Evolutionary conservation across 495 filamentous ascomycete species (phyloP).

Genomic region (Venustampulla echinocandica): DNA sequence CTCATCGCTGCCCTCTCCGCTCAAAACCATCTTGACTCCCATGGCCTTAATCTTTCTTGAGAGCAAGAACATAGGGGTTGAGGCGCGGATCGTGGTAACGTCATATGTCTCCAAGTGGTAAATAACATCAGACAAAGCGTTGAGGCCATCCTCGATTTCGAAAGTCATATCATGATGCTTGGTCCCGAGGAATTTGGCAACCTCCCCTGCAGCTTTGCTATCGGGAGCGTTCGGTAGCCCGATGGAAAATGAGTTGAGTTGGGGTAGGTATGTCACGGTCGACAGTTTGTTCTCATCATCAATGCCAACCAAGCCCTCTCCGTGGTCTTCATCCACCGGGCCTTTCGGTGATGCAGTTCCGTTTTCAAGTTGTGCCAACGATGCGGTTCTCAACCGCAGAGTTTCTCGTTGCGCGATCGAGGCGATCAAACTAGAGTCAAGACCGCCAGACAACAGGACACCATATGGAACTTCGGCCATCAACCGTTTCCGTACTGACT

Average conservation of each 20-base stretch:
- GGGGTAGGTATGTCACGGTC: conserved; percentile 83
- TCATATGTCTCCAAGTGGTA: conserved; percentile 97
- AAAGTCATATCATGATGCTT: conserved; percentile 98
- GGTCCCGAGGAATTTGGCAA: conserved; percentile 91
- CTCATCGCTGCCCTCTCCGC: conserved; percentile 92
- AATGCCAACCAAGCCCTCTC: conserved; percentile 78
- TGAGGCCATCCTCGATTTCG: conserved; percentile 90
- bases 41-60: conserved; percentile 98
- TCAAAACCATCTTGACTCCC: conserved; percentile 98
- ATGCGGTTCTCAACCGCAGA: conserved; percentile 56
- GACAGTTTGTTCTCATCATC: conserved; percentile 83
- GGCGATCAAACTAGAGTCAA: conserved; percentile 92
- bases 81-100: conserved; percentile 96
- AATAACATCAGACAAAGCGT: conserved; percentile 93
- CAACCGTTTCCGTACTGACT: conserved; percentile 86
- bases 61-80: conserved; percentile 96
- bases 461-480: conserved; percentile 99
- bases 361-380: conserved; percentile 31
- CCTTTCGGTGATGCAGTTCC: conserved; percentile 25
- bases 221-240: conserved; percentile 87
- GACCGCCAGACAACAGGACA: conserved; percentile 86
- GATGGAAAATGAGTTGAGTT: conserved; percentile 97
- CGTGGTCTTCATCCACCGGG: conserved; percentile 31
- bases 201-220: conserved; percentile 77
- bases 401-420: conserved; percentile 93